These are phyloP conservation scores for Agaricus subrufescens DNA, from an alignment of 768 basidiomycete genomes.

Conservation along the genomic window DNA sequence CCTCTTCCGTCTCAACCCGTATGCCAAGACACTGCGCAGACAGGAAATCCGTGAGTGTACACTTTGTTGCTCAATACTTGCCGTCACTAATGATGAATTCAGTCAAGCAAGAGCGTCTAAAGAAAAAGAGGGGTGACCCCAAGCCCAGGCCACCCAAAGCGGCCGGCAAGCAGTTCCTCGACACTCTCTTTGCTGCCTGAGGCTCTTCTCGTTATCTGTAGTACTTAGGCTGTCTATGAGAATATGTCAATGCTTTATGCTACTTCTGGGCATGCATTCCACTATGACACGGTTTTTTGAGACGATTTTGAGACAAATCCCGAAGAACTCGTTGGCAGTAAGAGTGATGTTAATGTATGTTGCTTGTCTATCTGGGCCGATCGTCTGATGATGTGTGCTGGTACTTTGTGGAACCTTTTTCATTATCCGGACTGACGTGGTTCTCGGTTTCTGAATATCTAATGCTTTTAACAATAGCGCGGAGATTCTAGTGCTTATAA, in stretches of 20 bases:
- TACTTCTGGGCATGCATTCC: not conserved
- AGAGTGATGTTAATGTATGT: too few species aligned
- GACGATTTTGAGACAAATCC: too few species aligned
- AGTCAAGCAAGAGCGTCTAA: conserved; percentile 80
- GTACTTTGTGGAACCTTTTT: too few species aligned
- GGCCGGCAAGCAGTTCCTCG: conserved; percentile 81
- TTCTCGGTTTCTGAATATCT: too few species aligned
- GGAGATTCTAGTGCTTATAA: too few species aligned
- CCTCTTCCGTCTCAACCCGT: conserved; percentile 97
- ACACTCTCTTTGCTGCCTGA: conserved; percentile 83
- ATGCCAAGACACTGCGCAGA: conserved; percentile 90
- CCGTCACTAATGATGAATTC: not conserved
- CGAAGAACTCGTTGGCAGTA: too few species aligned
- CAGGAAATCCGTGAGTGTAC: conserved; percentile 76
- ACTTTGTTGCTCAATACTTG: not conserved
- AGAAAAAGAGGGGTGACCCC: conserved; percentile 53
- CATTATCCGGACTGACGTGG: too few species aligned
- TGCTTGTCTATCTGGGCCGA: too few species aligned
- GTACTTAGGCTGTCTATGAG: conserved; percentile 8
- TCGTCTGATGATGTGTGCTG: too few species aligned
- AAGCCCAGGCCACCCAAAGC: conserved; percentile 58
- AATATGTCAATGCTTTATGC: not conserved
- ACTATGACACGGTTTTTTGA: not conserved
- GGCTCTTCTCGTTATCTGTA: not conserved
- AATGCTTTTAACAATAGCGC: too few species aligned